A percentile compares a stretch with the other conserved stretches of the same genome.
phyloP scores from a whole-genome alignment of 2,329 filamentous ascomycete species.

The Cylindrodendrum hubeiense region DNA sequence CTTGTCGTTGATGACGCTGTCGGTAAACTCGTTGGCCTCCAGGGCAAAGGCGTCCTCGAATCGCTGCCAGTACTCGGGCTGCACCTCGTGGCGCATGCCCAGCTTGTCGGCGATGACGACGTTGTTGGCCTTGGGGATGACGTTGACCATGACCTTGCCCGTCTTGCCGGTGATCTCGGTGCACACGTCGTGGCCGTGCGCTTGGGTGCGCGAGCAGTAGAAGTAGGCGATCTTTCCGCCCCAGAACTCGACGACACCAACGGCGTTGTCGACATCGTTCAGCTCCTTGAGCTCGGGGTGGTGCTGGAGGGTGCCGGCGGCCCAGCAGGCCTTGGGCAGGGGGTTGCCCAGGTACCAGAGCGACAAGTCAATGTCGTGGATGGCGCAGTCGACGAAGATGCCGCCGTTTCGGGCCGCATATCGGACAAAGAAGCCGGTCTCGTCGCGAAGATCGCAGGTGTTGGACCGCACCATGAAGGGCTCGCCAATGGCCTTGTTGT shows the following conservation, averaged over 20 bases:
- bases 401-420: conserved; percentile 74
- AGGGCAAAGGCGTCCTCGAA: conserved; percentile 73
- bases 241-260: conserved; percentile 74
- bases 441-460: conserved; percentile 76
- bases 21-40: conserved; percentile 74
- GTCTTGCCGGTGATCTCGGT: conserved; percentile 76
- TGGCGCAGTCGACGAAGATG: conserved; percentile 77
- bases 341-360: conserved; percentile 46
- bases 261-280: conserved; percentile 45
- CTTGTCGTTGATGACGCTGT: conserved; percentile 59
- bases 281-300: conserved; percentile 43
- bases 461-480: conserved; percentile 73
- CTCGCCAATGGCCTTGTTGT: conserved; percentile 66
- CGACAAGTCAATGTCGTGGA: conserved; percentile 70
- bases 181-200: conserved; percentile 70
- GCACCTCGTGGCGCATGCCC: conserved; percentile 66
- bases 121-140: conserved; percentile 65
- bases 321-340: conserved; percentile 29
- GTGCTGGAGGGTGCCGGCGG: conserved; percentile 27
- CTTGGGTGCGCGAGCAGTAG: conserved; percentile 74
- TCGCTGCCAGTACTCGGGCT: conserved; percentile 71
- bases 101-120: conserved; percentile 65
- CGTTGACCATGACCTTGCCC: conserved; percentile 72
- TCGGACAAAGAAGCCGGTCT: conserved; percentile 74
- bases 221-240: conserved; percentile 74